Conservation (phyloP, 768 basidiomycete genomes). For the Termitomyces sp. region DNA sequence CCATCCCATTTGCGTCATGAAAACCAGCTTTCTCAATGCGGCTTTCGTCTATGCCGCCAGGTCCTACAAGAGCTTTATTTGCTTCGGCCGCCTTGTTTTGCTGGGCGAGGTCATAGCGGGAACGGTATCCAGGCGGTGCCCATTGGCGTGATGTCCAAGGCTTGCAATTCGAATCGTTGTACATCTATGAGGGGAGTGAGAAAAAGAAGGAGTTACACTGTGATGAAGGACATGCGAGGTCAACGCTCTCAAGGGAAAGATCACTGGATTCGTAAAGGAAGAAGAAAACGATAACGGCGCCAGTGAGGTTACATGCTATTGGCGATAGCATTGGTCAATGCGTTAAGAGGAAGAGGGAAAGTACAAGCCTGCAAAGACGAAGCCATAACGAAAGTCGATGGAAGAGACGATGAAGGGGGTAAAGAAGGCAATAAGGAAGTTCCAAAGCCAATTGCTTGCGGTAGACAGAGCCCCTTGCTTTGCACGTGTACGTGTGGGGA, state of each 20-base stretch:
- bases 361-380: conserved; percentile 56
- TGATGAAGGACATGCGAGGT: conserved; percentile 32
- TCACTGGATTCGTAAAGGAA: conserved; percentile 74
- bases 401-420: conserved; percentile 63
- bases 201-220: background rate
- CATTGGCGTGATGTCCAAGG: conserved; percentile 61
- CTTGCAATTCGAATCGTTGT: conserved; percentile 56
- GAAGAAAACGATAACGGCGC: conserved; percentile 57
- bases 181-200: conserved; percentile 37
- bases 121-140: conserved; percentile 52
- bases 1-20: no score
- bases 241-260: conserved; percentile 61
- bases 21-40: conserved; percentile 3
- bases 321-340: background rate
- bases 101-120: conserved; percentile 39
- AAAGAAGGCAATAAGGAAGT: conserved; percentile 72
- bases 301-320: conserved; percentile 53
- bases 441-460: conserved; percentile 62
- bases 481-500: conserved; percentile 66
- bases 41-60: background rate
- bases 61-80: conserved; percentile 17
- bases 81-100: conserved; percentile 36
- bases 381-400: conserved; percentile 62
- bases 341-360: background rate
- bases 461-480: conserved; percentile 68